phyloP scores from a whole-genome alignment of 2,329 filamentous ascomycete species.

The Apiospora malaysiana region DNA sequence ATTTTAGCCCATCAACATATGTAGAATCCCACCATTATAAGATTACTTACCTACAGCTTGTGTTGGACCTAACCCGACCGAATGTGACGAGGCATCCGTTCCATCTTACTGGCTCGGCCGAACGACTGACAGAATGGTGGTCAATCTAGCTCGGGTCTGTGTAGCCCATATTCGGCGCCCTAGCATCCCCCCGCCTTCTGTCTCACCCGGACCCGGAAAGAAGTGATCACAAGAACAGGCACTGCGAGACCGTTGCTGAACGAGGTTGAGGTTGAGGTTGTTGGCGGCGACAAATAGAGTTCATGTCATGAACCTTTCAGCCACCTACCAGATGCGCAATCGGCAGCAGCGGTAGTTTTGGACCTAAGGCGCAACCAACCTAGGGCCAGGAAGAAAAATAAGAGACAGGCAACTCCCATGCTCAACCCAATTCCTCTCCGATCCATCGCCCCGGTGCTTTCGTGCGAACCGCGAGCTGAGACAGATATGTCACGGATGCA shows the following conservation, averaged over 20 bases:
- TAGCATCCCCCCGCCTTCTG: background rate
- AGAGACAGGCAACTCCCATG: background rate
- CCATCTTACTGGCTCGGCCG: background rate
- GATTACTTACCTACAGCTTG: background rate
- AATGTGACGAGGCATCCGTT: background rate
- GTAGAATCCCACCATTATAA: background rate
- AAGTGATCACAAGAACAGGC: background rate
- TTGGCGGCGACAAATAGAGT: background rate
- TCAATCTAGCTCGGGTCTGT: constrained; percentile 2
- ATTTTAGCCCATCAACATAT: background rate
- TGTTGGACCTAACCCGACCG: background rate
- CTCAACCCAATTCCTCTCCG: constrained; percentile 2
- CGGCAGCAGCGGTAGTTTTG: background rate
- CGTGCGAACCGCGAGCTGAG: background rate
- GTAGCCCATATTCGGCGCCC: background rate
- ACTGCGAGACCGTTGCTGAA: background rate
- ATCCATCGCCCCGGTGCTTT: background rate
- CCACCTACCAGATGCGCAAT: background rate
- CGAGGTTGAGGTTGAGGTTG: background rate
- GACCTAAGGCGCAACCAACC: no score
- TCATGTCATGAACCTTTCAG: background rate
- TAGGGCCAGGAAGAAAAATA: background rate
- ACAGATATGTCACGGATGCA: background rate
- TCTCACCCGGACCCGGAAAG: background rate
- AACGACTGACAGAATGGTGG: background rate